Conservation (phyloP, 257 asterid genomes). For the Echium plantagineum region DNA sequence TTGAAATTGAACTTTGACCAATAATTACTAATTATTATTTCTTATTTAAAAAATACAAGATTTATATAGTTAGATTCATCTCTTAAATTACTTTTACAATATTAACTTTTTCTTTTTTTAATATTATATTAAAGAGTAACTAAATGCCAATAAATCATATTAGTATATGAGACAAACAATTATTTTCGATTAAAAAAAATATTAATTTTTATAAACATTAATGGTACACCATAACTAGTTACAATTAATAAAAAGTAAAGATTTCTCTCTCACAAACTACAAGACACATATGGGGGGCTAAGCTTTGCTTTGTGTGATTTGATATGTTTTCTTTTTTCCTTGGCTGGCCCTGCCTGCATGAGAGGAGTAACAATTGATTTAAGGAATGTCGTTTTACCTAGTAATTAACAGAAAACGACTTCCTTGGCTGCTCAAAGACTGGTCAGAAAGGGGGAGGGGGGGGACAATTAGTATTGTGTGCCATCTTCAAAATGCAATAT, state of each 20-base stretch:
- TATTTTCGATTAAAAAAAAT: no score
- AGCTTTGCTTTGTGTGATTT: slow-evolving; percentile 10
- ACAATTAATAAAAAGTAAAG: background rate
- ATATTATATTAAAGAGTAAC: no score
- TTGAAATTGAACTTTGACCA: no score
- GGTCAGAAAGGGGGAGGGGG: slow-evolving; percentile 41
- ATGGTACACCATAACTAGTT: no score
- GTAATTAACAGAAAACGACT: slow-evolving; percentile 32
- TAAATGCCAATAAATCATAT: no score
- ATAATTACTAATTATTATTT: no score
- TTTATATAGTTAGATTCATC: no score
- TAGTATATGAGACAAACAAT: no score
- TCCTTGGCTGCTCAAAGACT: slow-evolving; percentile 25
- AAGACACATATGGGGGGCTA: slow-evolving; percentile 20
- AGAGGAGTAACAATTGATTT: slow-evolving; percentile 12
- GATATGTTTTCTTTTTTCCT: slow-evolving; percentile 17
- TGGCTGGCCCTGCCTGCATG: slow-evolving; percentile 38
- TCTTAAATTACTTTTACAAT: no score
- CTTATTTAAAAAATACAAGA: no score
- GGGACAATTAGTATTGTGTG: slow-evolving; percentile 9
- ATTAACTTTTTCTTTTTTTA: no score
- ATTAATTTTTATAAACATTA: no score
- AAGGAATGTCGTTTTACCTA: slow-evolving; percentile 40
- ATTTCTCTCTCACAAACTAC: slow-evolving; percentile 30
- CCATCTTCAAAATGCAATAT: slow-evolving; percentile 22